phyloP scores from a whole-genome alignment of 2,329 filamentous ascomycete species.

The Cucurbitaria berberidis region DNA sequence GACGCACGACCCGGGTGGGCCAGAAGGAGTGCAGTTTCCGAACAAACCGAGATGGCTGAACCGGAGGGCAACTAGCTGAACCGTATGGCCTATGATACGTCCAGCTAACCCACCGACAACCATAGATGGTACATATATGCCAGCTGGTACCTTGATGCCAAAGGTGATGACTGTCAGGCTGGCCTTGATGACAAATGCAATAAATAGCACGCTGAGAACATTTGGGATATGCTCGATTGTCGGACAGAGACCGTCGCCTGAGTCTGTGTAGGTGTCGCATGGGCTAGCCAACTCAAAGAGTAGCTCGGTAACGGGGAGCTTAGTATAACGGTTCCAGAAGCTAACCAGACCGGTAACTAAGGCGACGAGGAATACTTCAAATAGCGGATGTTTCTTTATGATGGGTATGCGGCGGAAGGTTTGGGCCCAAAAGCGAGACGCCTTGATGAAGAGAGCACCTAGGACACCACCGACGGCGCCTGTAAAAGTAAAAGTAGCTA shows the following conservation, averaged over 20 bases:
- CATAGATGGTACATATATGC: slow-evolving; percentile 99
- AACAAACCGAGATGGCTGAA: slow-evolving; percentile 77
- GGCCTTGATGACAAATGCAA: slow-evolving; percentile 89
- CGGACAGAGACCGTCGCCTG: slow-evolving; percentile 81
- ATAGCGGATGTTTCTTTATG: slow-evolving; percentile 82
- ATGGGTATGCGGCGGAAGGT: slow-evolving; percentile 80
- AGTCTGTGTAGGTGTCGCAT: slow-evolving; percentile 72
- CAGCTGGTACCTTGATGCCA: slow-evolving; percentile 93
- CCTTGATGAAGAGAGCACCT: slow-evolving; percentile 96
- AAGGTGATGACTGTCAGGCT: slow-evolving; percentile 89
- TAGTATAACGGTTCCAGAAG: slow-evolving; percentile 94
- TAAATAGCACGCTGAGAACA: slow-evolving; percentile 72
- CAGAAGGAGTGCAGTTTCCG: slow-evolving; percentile 71
- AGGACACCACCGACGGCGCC: slow-evolving; percentile 83
- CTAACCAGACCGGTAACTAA: slow-evolving; percentile 81
- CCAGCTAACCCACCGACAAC: slow-evolving; percentile 94
- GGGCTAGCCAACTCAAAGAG: slow-evolving; percentile 90
- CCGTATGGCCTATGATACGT: slow-evolving; percentile 81
- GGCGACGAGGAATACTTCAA: slow-evolving; percentile 89
- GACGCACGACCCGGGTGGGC: slow-evolving; percentile 78
- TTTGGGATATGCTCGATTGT: slow-evolving; percentile 75
- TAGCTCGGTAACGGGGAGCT: slow-evolving; percentile 86
- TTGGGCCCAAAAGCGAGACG: slow-evolving; percentile 85
- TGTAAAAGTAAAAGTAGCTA: slow-evolving; percentile 82
- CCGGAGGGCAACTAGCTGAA: slow-evolving; percentile 79